A percentile compares a stretch with the other conserved stretches of the same genome.
These are phyloP conservation scores for Phaffia australis DNA, from an alignment of 768 basidiomycete genomes.

Conservation along the genomic window DNA sequence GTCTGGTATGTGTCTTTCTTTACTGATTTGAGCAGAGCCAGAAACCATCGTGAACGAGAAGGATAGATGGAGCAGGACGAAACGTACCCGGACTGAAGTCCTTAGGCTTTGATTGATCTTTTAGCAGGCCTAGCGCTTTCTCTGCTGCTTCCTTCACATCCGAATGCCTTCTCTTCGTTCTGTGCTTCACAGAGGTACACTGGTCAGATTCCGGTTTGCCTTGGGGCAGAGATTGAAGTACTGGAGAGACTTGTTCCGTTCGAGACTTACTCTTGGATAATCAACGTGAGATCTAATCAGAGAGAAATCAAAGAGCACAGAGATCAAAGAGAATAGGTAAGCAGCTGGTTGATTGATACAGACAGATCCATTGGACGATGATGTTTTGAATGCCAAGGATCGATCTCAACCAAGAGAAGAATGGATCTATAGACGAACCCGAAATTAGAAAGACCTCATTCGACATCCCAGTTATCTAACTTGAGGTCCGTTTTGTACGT, in stretches of 20 bases:
- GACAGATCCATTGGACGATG: no score
- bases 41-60: neutral
- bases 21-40: neutral
- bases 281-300: constrained; percentile 1
- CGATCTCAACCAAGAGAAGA: no score
- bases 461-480: constrained; percentile 4
- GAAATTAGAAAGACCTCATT: constrained; percentile 16
- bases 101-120: constrained; percentile 64
- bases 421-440: no score
- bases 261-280: constrained; percentile 7
- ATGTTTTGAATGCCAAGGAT: no score
- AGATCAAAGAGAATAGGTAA: no score
- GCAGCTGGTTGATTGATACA: no score
- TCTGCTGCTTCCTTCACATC: constrained; percentile 93
- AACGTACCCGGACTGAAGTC: constrained; percentile 61
- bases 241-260: neutral
- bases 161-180: constrained; percentile 77
- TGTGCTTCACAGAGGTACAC: neutral
- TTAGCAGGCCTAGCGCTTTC: constrained; percentile 67
- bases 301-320: no score
- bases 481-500: no score
- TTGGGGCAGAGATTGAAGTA: neutral
- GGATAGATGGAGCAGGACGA: no score
- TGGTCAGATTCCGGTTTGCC: neutral
- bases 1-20: constrained; percentile 7